Base-by-base conservation (phyloP, 2,329 filamentous ascomycete genomes). In the Venturia nashicola region DNA sequence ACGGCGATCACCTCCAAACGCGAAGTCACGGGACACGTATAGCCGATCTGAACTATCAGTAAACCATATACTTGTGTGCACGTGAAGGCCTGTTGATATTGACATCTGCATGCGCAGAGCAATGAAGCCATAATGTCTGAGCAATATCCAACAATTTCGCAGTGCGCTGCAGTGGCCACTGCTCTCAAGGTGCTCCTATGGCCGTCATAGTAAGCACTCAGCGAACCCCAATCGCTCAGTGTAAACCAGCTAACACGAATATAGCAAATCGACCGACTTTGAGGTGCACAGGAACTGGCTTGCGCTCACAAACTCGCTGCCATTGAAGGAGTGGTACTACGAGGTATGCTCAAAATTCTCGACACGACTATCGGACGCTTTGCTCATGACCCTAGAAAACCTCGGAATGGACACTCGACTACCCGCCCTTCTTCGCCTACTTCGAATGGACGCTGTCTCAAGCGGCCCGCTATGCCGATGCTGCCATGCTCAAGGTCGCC, bases 271-370 rank as follows among this genome's bases (percentile, higher is more conserved):
- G 6, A 99, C 94, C 70, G 94, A 99, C 76, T 99, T 99, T 71
- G 94, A 99, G 76, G 94, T 99, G 64, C 94, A 99, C 77, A 87
- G 94, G 68, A 99, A 99, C 79, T 99, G 94, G 94, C 86, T 99
- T 48, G 94, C 94, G 67, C 91, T 97, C 69, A 97, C 94, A 4
- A 82, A 96, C 76, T 96, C 89, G 67, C 82, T 97, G 20, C 90
- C 93, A 3, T 77, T 93, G 61, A 86, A 89, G 75, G 82, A 95
- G 69, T 99, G 94, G 94, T 99, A 99, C 77, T 92, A 88, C 73
- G 94, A 99, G 77, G 84, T 86, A 72, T 65, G 54, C n/a, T 32
- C 18, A 7, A 7, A 8, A n/a, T 54, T 32, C 48, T 20, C 20
- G 66, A 71, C 59, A 67, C 54, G 9, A 44, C 40, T 1, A 5